phyloP scores from a whole-genome alignment of 306 rosid genomes.

The Lathyrus tuberosus region DNA sequence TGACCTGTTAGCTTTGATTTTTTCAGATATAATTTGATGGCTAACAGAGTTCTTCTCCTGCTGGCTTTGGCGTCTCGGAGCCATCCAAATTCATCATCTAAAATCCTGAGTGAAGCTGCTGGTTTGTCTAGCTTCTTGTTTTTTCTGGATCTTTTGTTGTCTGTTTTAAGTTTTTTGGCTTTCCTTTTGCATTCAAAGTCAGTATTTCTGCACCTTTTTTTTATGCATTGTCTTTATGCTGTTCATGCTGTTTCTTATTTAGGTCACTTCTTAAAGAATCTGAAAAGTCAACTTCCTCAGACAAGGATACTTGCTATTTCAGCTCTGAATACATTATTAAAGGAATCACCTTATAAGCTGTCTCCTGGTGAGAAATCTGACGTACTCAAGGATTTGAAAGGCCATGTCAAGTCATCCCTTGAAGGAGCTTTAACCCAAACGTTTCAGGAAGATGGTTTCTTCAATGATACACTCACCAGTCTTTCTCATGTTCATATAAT shows the following conservation, averaged over 20 bases:
- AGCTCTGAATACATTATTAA: conserved; percentile 84
- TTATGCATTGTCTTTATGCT: conserved; percentile 21
- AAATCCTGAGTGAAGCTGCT: conserved; percentile 88
- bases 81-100: conserved; percentile 77
- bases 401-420: conserved; percentile 71
- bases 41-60: conserved; percentile 87
- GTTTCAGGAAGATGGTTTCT: conserved; percentile 95
- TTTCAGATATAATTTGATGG: conserved; percentile 94
- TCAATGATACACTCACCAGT: conserved; percentile 83
- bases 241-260: conserved; percentile 38
- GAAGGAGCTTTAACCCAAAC: conserved; percentile 84
- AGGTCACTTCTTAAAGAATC: conserved; percentile 94
- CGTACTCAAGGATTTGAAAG: conserved; percentile 50
- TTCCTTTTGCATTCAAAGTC: conserved; percentile 19
- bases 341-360: conserved; percentile 93
- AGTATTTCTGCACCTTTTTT: conserved; percentile 15
- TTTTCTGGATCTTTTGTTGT: conserved; percentile 23
- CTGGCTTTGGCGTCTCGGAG: conserved; percentile 91
- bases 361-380: conserved; percentile 54
- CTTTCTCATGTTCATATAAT: conserved; percentile 95
- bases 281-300: conserved; percentile 98
- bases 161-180: conserved; percentile 5
- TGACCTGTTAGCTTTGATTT: conserved; percentile 35
- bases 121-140: conserved; percentile 56
- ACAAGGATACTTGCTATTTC: conserved; percentile 98